These are phyloP conservation scores for Leersia perrieri DNA, from an alignment of 176 grass and related monocot species.

Conservation along the genomic window DNA sequence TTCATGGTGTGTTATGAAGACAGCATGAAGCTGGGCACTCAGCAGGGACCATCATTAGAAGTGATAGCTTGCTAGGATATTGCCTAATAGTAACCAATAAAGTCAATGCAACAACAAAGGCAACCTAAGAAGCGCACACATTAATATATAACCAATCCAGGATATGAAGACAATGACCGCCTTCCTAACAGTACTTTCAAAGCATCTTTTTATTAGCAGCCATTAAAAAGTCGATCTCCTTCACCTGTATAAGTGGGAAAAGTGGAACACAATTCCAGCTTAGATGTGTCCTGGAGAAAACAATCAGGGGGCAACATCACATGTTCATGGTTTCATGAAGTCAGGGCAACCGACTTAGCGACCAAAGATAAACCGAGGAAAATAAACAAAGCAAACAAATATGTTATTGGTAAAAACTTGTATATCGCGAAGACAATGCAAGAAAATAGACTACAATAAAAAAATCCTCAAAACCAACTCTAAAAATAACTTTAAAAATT, in stretches of 20 bases:
- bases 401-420: too few relatives aligned
- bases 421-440: too few relatives aligned
- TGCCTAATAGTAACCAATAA: not conserved
- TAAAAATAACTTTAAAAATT: too few relatives aligned
- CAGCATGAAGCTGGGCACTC: not conserved
- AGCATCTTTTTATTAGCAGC: not conserved
- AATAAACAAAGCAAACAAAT: too few relatives aligned
- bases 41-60: not conserved
- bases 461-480: too few relatives aligned
- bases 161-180: not conserved
- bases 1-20: not conserved
- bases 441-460: too few relatives aligned
- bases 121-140: not conserved
- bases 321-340: not conserved
- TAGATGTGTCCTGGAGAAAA: not conserved
- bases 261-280: not conserved
- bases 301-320: not conserved
- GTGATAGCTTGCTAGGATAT: not conserved
- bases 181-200: not conserved
- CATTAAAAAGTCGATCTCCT: not conserved
- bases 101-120: not conserved
- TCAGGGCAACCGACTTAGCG: too few relatives aligned
- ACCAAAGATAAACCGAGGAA: too few relatives aligned
- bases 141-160: not conserved
- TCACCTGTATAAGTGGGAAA: not conserved